A percentile compares a stretch with the other conserved stretches of the same genome.
Evolutionary conservation across 768 basidiomycete genomes (phyloP).

Genomic region (Tephrocybe sp.): DNA sequence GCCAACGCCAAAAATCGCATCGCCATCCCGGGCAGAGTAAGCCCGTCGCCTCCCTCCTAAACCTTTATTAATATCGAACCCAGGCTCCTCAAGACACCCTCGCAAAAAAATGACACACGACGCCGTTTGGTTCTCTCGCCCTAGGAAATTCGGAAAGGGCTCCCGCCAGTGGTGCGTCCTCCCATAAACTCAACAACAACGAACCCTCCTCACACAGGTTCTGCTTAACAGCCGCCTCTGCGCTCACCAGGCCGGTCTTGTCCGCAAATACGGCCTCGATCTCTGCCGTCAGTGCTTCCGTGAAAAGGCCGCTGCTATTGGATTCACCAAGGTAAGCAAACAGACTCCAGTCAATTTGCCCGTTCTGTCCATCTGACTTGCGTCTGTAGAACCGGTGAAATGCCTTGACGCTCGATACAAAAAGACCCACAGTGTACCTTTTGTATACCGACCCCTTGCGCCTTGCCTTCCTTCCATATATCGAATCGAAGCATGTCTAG

Average conservation of each 20-base stretch:
- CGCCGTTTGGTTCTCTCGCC: conserved; percentile 96
- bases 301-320: conserved; percentile 90
- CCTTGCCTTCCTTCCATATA: too few relatives aligned
- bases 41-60: conserved; percentile 9
- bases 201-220: too few relatives aligned
- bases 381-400: conserved; percentile 45
- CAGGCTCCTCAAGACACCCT: background rate
- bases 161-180: conserved; percentile 84
- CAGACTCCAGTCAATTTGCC: too few relatives aligned
- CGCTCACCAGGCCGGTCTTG: conserved; percentile 95
- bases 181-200: too few relatives aligned
- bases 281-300: conserved; percentile 99
- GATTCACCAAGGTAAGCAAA: conserved; percentile 82
- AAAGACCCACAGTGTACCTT: too few relatives aligned
- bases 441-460: too few relatives aligned
- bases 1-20: conserved; percentile 12
- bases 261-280: conserved; percentile 95
- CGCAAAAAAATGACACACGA: conserved; percentile 91
- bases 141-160: conserved; percentile 93
- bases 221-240: conserved; percentile 76
- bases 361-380: too few relatives aligned
- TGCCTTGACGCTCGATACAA: too few relatives aligned
- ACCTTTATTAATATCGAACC: background rate
- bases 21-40: conserved; percentile 27
- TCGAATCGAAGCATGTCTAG: too few relatives aligned